Base-by-base conservation (phyloP, 2,329 filamentous ascomycete genomes). In the Parastagonospora avenae region DNA sequence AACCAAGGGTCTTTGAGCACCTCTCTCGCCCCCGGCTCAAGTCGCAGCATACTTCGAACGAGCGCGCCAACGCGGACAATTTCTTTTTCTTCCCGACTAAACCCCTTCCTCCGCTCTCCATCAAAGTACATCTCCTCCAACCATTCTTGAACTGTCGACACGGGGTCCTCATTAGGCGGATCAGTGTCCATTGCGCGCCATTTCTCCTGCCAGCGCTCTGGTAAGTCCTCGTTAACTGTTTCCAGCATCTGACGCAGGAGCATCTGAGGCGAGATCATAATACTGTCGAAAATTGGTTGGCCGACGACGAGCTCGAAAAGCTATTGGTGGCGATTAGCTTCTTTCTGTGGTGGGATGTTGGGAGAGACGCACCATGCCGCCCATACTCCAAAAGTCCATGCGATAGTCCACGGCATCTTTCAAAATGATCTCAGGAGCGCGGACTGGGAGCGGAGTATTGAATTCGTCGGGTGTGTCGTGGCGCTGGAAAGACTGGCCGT, bases 381-480 rank as follows among this genome's bases (percentile, higher is more conserved):
- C 74, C 59, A 71, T 61, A 52, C 71, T 71, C 74, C 72, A 77
- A 11, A 76, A 49, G 42, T 77, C 72, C 4, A 76, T 64, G 41
- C 60, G 66, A 60, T 72, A 55, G 59, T 76, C 68, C 39, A 73
- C 47, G 9, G 42, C 46, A 24, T 76, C 72, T 39, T 59, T 36
- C 46, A 77, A 75, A 19, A 78, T 64, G 42, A 73, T 54, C 57
- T 77, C 74, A 0, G 75, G 74, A 37, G 74, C 67, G 9, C 69
- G 66, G 44, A 76, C 35, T 46, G 48, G 2, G 36, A 76, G 50
- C 9, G 71, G 75, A 27, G 68, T 76, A 37, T 73, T 58, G 9
- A 77, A 60, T 4, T 52, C 62, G 35, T 58, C 12, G 46, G 72
- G 70, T 14, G 24, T 6, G 2, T 62, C 46, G 10, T 56, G 14